A percentile compares a stretch with the other conserved stretches of the same genome.
Evolutionary conservation across 2,329 filamentous ascomycete species (phyloP).

Genomic region (Colletotrichum euphorbiae): DNA sequence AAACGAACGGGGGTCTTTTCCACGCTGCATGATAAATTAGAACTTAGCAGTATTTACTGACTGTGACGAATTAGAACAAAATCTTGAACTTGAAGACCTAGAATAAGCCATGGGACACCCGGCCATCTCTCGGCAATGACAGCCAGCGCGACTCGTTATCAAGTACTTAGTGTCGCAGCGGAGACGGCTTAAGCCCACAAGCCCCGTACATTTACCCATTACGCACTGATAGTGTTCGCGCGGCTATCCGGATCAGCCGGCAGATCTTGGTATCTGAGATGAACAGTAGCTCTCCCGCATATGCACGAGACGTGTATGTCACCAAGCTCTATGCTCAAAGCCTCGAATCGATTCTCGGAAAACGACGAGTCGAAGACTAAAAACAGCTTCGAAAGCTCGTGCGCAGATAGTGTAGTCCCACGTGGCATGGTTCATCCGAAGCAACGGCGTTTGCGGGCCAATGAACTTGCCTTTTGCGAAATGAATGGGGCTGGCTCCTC

Average conservation of each 20-base stretch:
- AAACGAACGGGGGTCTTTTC: too few species aligned
- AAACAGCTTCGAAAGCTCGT: neutral
- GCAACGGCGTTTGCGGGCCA: neutral
- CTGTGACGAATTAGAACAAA: too few species aligned
- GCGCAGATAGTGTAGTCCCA: neutral
- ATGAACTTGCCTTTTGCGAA: conserved; percentile 4
- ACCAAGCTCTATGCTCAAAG: conserved; percentile 10
- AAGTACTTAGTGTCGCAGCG: conserved; percentile 12
- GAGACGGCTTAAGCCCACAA: conserved; percentile 6
- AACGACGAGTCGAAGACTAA: neutral
- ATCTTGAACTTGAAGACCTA: too few species aligned
- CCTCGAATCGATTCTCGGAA: neutral
- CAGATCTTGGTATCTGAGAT: conserved; percentile 19
- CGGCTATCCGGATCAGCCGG: conserved; percentile 2
- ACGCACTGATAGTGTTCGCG: conserved; percentile 28
- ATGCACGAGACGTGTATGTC: conserved; percentile 19
- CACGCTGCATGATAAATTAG: too few species aligned
- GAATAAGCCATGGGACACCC: too few species aligned
- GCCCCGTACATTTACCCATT: conserved; percentile 9
- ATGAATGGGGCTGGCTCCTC: conserved; percentile 16
- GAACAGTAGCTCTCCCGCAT: neutral
- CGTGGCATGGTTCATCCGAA: conserved; percentile 8
- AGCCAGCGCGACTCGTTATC: neutral
- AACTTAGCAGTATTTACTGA: too few species aligned
- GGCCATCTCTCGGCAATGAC: neutral